Conservation (phyloP, 306 rosid species). For the Elaeagnus macrophylla region DNA sequence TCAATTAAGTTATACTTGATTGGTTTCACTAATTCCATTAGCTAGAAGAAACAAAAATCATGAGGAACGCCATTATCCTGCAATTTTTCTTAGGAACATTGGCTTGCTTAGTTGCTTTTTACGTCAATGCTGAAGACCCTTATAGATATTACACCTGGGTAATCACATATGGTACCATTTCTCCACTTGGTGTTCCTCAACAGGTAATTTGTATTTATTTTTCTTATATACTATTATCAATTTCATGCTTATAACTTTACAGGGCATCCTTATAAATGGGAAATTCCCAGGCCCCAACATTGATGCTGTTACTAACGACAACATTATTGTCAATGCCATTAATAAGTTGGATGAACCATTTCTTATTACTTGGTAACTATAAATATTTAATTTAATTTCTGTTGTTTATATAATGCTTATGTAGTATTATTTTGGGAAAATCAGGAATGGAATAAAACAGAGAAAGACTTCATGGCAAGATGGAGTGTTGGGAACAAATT, state of each 20-base stretch:
- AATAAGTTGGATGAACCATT: slow-evolving; percentile 71
- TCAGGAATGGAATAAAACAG: slow-evolving; percentile 72
- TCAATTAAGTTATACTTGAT: no score
- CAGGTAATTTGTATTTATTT: slow-evolving; percentile 27
- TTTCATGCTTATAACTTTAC: not conserved
- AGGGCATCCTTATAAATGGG: slow-evolving; percentile 85
- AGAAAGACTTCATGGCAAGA: slow-evolving; percentile 78
- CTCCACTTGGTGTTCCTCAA: slow-evolving; percentile 67
- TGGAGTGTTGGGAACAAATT: slow-evolving; percentile 80
- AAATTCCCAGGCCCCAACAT: slow-evolving; percentile 83
- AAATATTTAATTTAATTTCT: not conserved
- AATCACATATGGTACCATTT: slow-evolving; percentile 50
- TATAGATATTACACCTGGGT: slow-evolving; percentile 50
- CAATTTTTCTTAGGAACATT: slow-evolving; percentile 29
- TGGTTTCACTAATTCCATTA: no score
- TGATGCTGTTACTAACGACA: slow-evolving; percentile 70
- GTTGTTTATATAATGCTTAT: not conserved
- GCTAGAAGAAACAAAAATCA: slow-evolving; percentile 12
- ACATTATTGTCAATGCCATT: slow-evolving; percentile 49
- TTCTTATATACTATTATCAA: not conserved
- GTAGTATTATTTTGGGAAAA: not conserved
- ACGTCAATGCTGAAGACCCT: slow-evolving; percentile 60
- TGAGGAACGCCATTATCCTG: slow-evolving; percentile 34
- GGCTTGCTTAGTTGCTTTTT: slow-evolving; percentile 34
- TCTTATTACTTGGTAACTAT: slow-evolving; percentile 69